These are phyloP conservation scores for Rhodomyrtus psidioides DNA, from an alignment of 441 rosid genomes.

Conservation along the genomic window DNA sequence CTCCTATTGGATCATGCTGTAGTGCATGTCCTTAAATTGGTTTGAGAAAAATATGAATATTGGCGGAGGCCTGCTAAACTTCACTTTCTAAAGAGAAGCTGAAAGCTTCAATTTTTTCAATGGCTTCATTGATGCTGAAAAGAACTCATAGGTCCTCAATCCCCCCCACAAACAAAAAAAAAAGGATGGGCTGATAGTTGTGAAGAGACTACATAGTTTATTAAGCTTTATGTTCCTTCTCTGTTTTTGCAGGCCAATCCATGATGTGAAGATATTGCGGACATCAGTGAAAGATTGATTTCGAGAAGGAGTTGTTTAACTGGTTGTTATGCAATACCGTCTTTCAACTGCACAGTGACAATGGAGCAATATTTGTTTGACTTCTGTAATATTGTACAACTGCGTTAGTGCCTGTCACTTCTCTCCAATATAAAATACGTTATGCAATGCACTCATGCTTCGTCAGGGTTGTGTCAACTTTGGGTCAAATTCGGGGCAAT, in stretches of 20 bases:
- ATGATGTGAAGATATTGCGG: conserved; percentile 85
- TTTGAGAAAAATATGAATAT: background rate
- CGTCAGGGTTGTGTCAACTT: background rate
- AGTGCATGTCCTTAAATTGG: background rate
- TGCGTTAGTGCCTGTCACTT: background rate
- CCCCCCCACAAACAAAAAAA: background rate
- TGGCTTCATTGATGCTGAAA: background rate
- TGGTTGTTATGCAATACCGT: background rate
- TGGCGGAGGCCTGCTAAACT: background rate
- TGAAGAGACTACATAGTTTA: background rate
- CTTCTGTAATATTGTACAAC: background rate
- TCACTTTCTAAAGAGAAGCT: background rate
- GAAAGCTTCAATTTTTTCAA: background rate
- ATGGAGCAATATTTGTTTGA: background rate
- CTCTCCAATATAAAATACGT: background rate
- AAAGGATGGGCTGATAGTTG: background rate
- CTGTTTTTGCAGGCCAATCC: conserved; percentile 58
- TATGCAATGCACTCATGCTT: background rate
- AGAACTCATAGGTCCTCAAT: background rate
- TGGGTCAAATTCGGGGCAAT: background rate
- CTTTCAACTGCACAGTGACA: background rate
- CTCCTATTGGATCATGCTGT: background rate
- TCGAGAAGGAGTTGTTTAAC: background rate
- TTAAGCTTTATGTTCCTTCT: background rate
- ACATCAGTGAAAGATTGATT: conserved; percentile 64